Conservation (phyloP, 2,329 filamentous ascomycete genomes). For the Cordyceps fumosorosea region DNA sequence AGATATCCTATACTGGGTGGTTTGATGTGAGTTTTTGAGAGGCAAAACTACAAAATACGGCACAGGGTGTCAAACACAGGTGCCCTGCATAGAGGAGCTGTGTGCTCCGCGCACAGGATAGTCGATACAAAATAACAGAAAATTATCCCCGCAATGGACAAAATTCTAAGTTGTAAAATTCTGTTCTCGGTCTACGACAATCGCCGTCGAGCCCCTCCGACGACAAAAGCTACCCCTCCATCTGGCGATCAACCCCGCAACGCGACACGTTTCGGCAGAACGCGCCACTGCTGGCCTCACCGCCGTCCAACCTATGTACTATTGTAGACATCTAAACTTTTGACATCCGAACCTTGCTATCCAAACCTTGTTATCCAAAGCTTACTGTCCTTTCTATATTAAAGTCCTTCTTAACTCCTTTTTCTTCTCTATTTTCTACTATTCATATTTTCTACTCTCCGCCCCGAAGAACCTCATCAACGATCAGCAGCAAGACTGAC, state of each 20-base stretch:
- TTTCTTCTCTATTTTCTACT: too few species aligned
- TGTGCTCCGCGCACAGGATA: neutral
- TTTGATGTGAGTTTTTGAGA: neutral
- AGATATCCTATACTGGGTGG: neutral
- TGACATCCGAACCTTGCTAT: too few species aligned
- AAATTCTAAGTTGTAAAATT: neutral
- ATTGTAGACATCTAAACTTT: too few species aligned
- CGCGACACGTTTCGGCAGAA: constrained; percentile 6
- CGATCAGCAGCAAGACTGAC: neutral
- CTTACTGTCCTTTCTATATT: too few species aligned
- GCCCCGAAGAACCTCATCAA: neutral
- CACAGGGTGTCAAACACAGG: neutral
- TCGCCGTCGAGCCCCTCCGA: constrained; percentile 6
- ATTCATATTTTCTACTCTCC: too few species aligned
- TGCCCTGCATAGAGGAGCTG: neutral
- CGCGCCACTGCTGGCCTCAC: neutral
- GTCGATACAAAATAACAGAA: neutral
- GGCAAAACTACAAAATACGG: neutral
- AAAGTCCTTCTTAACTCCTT: too few species aligned
- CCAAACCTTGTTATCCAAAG: too few species aligned
- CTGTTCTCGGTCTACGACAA: constrained; percentile 7
- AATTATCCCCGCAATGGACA: neutral
- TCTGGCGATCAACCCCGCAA: constrained; percentile 3
- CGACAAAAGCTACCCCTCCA: constrained; percentile 1
- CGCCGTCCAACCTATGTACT: neutral